A percentile compares a stretch with the other conserved stretches of the same genome.
Evolutionary conservation across 495 filamentous ascomycete genomes (phyloP).

Genomic region (Hypoxylon rickii): DNA sequence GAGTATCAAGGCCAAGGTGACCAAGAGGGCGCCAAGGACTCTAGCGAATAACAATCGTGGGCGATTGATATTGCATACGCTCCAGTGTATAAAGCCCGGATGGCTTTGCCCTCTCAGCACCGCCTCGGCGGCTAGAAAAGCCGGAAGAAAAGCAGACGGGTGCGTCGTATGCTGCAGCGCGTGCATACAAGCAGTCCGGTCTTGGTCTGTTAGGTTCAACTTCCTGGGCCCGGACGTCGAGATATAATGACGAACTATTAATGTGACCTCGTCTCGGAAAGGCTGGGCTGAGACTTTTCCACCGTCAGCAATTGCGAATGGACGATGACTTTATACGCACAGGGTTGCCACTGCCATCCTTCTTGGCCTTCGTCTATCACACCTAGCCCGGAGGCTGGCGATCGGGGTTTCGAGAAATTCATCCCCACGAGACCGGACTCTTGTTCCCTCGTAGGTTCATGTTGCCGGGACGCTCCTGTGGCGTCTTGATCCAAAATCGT

Average conservation of each 20-base stretch:
- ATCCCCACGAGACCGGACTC: slow-evolving; percentile 1
- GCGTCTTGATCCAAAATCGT: slow-evolving; percentile 38
- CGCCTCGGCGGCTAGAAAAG: slow-evolving; percentile 61
- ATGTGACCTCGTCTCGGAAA: slow-evolving; percentile 66
- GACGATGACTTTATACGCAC: slow-evolving; percentile 24
- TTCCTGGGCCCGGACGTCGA: slow-evolving; percentile 61
- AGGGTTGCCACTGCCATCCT: slow-evolving; percentile 42
- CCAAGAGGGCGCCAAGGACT: slow-evolving; percentile 53
- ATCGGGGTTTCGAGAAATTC: slow-evolving; percentile 26
- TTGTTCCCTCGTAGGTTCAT: not conserved
- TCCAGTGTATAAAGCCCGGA: slow-evolving; percentile 71
- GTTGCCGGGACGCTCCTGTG: not conserved
- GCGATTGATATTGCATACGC: slow-evolving; percentile 66
- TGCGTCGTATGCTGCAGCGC: slow-evolving; percentile 72
- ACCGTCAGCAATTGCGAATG: not conserved
- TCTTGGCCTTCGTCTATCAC: slow-evolving; percentile 1
- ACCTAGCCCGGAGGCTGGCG: slow-evolving; percentile 2
- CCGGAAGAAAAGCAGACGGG: slow-evolving; percentile 64
- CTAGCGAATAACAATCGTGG: slow-evolving; percentile 63
- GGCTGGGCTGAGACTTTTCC: slow-evolving; percentile 70
- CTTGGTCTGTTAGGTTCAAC: slow-evolving; percentile 64
- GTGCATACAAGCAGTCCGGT: slow-evolving; percentile 62
- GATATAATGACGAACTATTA: slow-evolving; percentile 67
- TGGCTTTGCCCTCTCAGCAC: slow-evolving; percentile 64
- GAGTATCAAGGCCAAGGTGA: slow-evolving; percentile 55